Evolutionary conservation across 257 asterid species (phyloP), one percentile per base, ranked within the genome.

Genomic region (Solanum chmielewskii): DNA sequence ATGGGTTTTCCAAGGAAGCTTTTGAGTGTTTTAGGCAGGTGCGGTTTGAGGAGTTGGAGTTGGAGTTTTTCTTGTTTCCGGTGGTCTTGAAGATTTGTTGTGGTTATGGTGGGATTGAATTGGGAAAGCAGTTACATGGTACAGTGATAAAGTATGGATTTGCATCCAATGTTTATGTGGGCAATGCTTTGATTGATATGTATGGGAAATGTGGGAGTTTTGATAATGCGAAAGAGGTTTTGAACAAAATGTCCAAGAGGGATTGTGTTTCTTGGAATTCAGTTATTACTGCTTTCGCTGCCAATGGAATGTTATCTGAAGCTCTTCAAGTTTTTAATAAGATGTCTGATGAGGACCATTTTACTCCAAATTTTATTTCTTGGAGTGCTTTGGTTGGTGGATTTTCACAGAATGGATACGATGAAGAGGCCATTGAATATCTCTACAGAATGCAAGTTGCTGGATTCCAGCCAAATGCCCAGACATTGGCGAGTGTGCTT

Each of bases 181-280:
- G 93, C 4, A 96, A 96, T 85, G 94, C 95, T 23, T 86, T 96
- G 91, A 92, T 96, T 60, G 98, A 96, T 77, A 95, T 92, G 97
- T 93, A 94, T 77, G 98, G 97, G 2, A 95, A 93, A 90, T 94
- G 95, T 82, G 92, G 92, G 86, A 90, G 94, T 70, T 89, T 93
- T 88, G 70, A 85, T 64, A 90, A 95, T 45, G 97, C 96, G 1
- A 92, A 81, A 90, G 91, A 60, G 89, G 89, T 92, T 23, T 91
- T 95, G 89, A 76, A 77, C 86, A 88, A 47, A 9, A 91, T 93
- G 95, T 1, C 21, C 29, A 87, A 70, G 21, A 91, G 93, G 85
- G 98, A 94, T 87, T 88, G 92, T 37, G 92, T 93, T 89, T 94
- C 98, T 81, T 96, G 98, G 98, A 96, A 95, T 87, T 93, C 95